These are phyloP conservation scores for Aspergillus fructus DNA, from an alignment of 2,329 filamentous ascomycete species.

Conservation along the genomic window DNA sequence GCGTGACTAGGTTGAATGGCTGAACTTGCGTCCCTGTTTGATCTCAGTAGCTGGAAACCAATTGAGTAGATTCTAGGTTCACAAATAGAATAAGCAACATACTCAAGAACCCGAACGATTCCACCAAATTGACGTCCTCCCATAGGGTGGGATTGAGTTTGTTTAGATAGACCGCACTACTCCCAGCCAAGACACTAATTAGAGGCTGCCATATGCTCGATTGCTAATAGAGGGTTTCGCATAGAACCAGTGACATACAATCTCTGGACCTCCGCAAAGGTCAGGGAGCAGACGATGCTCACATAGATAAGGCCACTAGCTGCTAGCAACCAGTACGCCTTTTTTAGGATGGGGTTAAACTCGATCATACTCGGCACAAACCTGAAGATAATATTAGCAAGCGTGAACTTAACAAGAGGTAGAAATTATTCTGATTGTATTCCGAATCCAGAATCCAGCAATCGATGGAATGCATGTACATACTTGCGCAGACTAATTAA, in stretches of 20 bases:
- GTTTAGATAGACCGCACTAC: slow-evolving; percentile 79
- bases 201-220: not conserved
- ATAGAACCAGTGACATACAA: slow-evolving; percentile 58
- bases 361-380: slow-evolving; percentile 29
- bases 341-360: slow-evolving; percentile 49
- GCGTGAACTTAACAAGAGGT: not conserved
- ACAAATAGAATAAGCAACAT: slow-evolving; percentile 28
- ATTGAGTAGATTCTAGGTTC: not conserved
- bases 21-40: slow-evolving; percentile 77
- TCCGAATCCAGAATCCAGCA: not conserved
- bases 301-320: slow-evolving; percentile 65
- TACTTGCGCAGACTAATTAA: not conserved
- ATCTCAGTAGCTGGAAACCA: slow-evolving; percentile 15
- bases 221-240: too few species aligned
- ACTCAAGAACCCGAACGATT: slow-evolving; percentile 86
- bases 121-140: slow-evolving; percentile 71
- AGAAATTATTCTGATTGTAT: not conserved
- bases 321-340: slow-evolving; percentile 57
- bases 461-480: not conserved
- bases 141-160: slow-evolving; percentile 71
- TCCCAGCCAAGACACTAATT: not conserved
- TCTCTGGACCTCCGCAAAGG: slow-evolving; percentile 72
- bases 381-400: not conserved
- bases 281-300: slow-evolving; percentile 63
- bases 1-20: slow-evolving; percentile 73